Evolutionary conservation across 2,329 filamentous ascomycete species (phyloP), one percentile per base, ranked within the genome.

Genomic region (Dothiorella sarmentorum): DNA sequence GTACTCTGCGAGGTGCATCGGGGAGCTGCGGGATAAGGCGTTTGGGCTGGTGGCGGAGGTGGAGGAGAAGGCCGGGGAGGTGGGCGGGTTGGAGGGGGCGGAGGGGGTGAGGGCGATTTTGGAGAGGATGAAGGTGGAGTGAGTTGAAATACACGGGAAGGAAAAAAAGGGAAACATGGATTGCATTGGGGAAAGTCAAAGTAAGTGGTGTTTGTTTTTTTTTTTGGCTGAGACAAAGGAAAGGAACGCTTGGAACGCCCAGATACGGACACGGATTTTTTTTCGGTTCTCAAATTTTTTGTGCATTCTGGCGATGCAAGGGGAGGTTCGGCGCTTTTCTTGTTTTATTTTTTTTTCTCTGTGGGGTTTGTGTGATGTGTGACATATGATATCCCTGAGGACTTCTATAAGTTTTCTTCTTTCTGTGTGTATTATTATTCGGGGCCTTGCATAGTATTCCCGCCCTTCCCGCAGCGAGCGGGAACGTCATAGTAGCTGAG

Each of bases 1-100:
- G 56, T 97, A 97, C 71, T 93, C 89, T 15, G 80, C 85, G 60
- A 78, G 82, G 52, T 89, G 79, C 35, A 72, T 81, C 58, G 61
- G 69, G n/a, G 75, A 76, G 40, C 58, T 81, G 64, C 71, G 71
- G 44, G 70, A 67, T 29, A 78, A 77, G 66, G 75, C 75, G 4
- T 61, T 76, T 55, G 70, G 67, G 42, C 68, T 78, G 52, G 73
- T 82, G 3, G 69, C 71, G 7, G 73, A 74, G 47, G 63, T 75
- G 38, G 75, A 76, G 62, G 58, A 56, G 7, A 61, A 65, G 26
- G 67, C 69, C 1, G 73, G 71, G 9, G 66, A 61, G 35, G 64
- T 60, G 56, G 61, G 53, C 9, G 65, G 65, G 4, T 64, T 64
- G 38, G 73, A 71, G 10, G 73, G 73, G 6, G 75, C 71, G 0